Conservation (phyloP, 2,329 filamentous ascomycete species). For the Xylariaceae sp. region DNA sequence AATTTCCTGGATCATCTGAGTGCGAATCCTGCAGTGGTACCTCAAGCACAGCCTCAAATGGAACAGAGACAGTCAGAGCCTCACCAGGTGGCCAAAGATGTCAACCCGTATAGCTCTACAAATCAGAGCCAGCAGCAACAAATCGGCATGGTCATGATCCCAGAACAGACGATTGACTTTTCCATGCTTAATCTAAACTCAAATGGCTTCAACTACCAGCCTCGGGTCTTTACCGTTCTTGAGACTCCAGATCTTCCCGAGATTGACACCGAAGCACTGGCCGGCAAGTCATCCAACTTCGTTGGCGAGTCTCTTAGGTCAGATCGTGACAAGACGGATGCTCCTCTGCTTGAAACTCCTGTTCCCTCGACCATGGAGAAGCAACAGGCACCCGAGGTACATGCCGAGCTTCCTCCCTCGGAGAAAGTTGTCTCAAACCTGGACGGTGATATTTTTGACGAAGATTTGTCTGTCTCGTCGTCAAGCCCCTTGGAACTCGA, state of each 20-base stretch:
- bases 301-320: constrained; percentile 52
- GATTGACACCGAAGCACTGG: constrained; percentile 67
- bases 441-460: constrained; percentile 65
- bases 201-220: constrained; percentile 64
- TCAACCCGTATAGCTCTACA: constrained; percentile 62
- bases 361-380: constrained; percentile 40
- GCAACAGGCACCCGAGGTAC: constrained; percentile 39
- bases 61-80: constrained; percentile 52
- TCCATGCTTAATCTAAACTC: constrained; percentile 69
- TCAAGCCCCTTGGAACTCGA: constrained; percentile 48
- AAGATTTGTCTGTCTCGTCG: constrained; percentile 35
- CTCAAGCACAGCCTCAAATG: constrained; percentile 46
- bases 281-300: constrained; percentile 70
- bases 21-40: constrained; percentile 58
- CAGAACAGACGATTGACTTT: constrained; percentile 78
- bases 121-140: constrained; percentile 66
- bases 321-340: constrained; percentile 63
- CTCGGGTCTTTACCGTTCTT: constrained; percentile 75
- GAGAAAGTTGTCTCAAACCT: constrained; percentile 39
- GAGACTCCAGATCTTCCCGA: constrained; percentile 71
- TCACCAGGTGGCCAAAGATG: constrained; percentile 67
- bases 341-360: constrained; percentile 58
- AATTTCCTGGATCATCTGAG: constrained; percentile 77
- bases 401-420: constrained; percentile 32
- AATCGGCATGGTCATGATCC: constrained; percentile 82